Percentiles rank a stretch among this genome's conserved stretches.
phyloP scores from a whole-genome alignment of 352 stramenopile genomes.

The Phytophthora crassamura region DNA sequence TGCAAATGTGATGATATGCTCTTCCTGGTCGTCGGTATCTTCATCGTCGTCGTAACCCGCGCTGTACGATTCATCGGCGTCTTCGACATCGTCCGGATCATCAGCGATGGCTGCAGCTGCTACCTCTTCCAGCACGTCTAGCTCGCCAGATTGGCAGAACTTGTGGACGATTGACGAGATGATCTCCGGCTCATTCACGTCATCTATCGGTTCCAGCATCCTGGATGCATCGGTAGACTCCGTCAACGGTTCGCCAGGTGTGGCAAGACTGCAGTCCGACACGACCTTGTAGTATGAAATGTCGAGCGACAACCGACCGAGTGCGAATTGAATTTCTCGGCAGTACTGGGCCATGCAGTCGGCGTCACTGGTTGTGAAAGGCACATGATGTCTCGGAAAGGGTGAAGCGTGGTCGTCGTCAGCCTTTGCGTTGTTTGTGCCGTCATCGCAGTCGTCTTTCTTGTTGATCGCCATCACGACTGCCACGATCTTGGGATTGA shows the following conservation, averaged over 20 bases:
- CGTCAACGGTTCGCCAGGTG: conserved; percentile 2
- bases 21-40: conserved; percentile 18
- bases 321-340: conserved; percentile 71
- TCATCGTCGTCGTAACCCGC: conserved; percentile 6
- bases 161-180: conserved; percentile 71
- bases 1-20: conserved; percentile 12
- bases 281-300: conserved; percentile 80
- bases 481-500: conserved; percentile 69
- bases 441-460: conserved; percentile 33
- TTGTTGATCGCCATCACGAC: conserved; percentile 92
- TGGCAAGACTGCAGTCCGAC: conserved; percentile 51
- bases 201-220: conserved; percentile 18
- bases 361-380: conserved; percentile 56
- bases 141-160: conserved; percentile 57
- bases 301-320: conserved; percentile 65
- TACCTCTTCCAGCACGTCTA: conserved; percentile 49
- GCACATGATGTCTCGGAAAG: conserved; percentile 32
- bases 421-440: neutral
- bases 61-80: conserved; percentile 13
- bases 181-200: conserved; percentile 60
- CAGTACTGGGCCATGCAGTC: conserved; percentile 64
- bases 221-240: conserved; percentile 12
- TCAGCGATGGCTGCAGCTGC: conserved; percentile 22
- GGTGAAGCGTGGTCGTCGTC: conserved; percentile 29
- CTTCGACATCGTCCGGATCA: conserved; percentile 36